phyloP scores from a whole-genome alignment of 805 yeast genomes.

The Teunomyces panamensis region DNA sequence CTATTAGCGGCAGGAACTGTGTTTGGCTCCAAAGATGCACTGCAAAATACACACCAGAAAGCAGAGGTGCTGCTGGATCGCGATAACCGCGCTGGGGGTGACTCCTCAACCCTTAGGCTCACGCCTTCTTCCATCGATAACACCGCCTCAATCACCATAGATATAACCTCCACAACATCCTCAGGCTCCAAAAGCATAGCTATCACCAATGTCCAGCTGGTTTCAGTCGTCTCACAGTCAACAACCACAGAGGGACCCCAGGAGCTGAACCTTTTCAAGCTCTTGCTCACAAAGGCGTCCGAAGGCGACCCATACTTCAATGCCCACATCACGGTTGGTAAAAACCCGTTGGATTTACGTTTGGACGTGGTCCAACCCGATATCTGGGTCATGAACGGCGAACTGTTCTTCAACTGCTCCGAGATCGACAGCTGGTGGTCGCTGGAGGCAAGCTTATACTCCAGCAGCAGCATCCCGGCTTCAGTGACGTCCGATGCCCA shows the following conservation, averaged over 20 bases:
- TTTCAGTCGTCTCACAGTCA: not conserved
- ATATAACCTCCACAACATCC: not conserved
- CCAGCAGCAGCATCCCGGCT: constrained; percentile 6
- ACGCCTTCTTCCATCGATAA: too few relatives aligned
- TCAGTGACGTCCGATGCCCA: constrained; percentile 18
- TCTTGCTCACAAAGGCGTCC: constrained; percentile 12
- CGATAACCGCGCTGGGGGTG: too few relatives aligned
- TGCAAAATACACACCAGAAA: too few relatives aligned
- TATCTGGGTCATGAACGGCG: constrained; percentile 34
- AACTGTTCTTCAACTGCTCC: constrained; percentile 22
- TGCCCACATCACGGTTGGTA: constrained; percentile 10
- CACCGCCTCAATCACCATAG: too few relatives aligned
- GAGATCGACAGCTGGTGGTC: constrained; percentile 17
- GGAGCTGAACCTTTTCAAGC: not conserved
- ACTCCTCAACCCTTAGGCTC: too few relatives aligned
- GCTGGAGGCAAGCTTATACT: constrained; percentile 8
- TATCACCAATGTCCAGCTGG: not conserved
- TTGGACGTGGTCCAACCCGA: constrained; percentile 38
- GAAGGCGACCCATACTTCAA: constrained; percentile 16
- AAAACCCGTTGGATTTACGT: constrained; percentile 17
- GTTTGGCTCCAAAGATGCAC: too few relatives aligned
- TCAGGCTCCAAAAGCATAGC: not conserved
- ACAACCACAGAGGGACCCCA: not conserved
- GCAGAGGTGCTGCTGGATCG: too few relatives aligned
- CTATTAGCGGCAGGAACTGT: too few relatives aligned